phyloP scores from a whole-genome alignment of 1,284 basidiomycete species.

The Pseudozyma sp. region DNA sequence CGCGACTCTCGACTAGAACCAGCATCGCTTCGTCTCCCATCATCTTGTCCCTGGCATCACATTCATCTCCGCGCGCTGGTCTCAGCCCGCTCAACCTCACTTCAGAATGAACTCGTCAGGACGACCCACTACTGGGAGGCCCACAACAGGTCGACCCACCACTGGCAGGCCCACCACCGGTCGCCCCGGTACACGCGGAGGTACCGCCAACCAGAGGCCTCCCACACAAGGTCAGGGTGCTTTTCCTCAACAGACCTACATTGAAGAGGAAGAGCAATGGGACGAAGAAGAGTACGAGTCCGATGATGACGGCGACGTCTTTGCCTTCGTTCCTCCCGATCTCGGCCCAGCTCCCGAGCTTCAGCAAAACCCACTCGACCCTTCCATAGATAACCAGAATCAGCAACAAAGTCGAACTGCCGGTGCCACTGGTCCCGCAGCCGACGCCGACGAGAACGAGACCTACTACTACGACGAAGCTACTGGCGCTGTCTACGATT shows the following conservation, averaged over 20 bases:
- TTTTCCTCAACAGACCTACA: constrained; percentile 13
- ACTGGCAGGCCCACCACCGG: constrained; percentile 44
- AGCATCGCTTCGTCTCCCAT: constrained; percentile 1
- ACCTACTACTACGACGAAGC: constrained; percentile 64
- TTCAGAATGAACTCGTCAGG: constrained; percentile 24
- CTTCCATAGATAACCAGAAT: constrained; percentile 50
- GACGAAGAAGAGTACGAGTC: constrained; percentile 62
- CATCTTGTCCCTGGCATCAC: background rate
- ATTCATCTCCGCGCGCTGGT: background rate
- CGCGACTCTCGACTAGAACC: too few species aligned
- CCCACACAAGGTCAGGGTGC: constrained; percentile 36
- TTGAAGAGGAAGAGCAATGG: constrained; percentile 53
- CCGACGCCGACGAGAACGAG: constrained; percentile 34
- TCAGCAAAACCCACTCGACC: constrained; percentile 46
- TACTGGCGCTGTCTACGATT: constrained; percentile 63
- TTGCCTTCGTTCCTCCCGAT: constrained; percentile 64
- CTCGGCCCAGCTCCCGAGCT: constrained; percentile 50
- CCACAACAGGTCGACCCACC: constrained; percentile 38
- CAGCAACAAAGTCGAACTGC: constrained; percentile 25
- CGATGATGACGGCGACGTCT: constrained; percentile 65
- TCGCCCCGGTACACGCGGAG: constrained; percentile 39
- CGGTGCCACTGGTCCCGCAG: background rate
- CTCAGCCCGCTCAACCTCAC: background rate
- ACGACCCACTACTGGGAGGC: constrained; percentile 41
- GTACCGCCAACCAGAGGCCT: constrained; percentile 29